Evolutionary conservation across 345 rosid species (phyloP).

Genomic region (Hevea brasiliensis): DNA sequence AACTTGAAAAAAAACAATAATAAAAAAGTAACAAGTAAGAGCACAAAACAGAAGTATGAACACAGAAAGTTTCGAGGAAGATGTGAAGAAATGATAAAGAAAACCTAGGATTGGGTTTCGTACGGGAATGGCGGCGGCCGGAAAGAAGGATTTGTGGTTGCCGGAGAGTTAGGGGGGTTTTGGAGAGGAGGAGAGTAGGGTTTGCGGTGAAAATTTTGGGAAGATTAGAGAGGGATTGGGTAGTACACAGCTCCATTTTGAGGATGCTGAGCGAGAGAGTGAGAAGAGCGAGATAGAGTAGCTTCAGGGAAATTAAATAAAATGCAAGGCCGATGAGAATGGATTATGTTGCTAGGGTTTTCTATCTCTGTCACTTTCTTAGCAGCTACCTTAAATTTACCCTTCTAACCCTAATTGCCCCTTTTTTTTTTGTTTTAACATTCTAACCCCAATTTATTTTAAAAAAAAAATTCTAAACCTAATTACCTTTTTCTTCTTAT

Average conservation of each 20-base stretch:
- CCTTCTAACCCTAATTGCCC: not conserved
- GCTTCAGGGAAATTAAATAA: not conserved
- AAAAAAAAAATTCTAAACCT: too few species aligned
- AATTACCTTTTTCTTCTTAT: too few species aligned
- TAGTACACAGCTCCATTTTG: constrained; percentile 49
- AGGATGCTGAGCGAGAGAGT: not conserved
- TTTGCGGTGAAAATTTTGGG: constrained; percentile 25
- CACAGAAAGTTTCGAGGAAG: not conserved
- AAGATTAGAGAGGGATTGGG: constrained; percentile 25
- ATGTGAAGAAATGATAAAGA: not conserved
- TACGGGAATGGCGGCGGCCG: constrained; percentile 36
- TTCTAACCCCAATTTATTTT: too few species aligned
- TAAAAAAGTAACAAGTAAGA: too few species aligned
- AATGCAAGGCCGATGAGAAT: not conserved
- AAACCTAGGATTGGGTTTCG: constrained; percentile 35
- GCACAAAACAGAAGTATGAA: not conserved
- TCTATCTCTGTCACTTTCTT: not conserved
- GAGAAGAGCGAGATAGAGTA: not conserved
- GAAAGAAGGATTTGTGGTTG: constrained; percentile 17
- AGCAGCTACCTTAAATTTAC: not conserved
- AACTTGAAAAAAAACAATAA: too few species aligned
- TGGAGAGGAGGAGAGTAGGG: constrained; percentile 13
- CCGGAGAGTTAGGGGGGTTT: constrained; percentile 25
- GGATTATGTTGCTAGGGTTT: not conserved
- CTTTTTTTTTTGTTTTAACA: too few species aligned